Base-by-base conservation (phyloP, 2,329 filamentous ascomycete species). In the Coleophoma crateriformis region DNA sequence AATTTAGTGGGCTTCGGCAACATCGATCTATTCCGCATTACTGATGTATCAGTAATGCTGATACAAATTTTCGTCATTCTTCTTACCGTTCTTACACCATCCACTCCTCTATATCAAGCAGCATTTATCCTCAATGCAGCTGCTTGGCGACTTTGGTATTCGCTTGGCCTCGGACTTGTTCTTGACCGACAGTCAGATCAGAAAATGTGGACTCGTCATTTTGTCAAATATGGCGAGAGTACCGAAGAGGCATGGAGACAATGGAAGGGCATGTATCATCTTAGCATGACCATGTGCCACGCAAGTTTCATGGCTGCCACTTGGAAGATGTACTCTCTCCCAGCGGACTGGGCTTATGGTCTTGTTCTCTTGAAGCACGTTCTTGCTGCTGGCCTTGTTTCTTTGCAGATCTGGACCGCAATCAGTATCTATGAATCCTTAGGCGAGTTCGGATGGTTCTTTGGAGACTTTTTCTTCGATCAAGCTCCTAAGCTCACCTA, bases 391-490 rank as follows among this genome's bases (percentile, higher is more conserved):
- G 82, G 87, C 47, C 74, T 97, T 55, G 83, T 97, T 51, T 84
- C 87, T 11, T 77, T 99, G 46, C 94, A 99, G 63, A 70, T 95
- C 15, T 99, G 94, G 94, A 96, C 91, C 1, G 86, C 90, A 2
- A 76, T 88, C 56, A 96, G 90, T 67, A 91, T 97, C 58, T 95
- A 97, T 67, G 90, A 96, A 46, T 95, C 90, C 2, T 81, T 99
- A 0, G 94, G 94, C 50, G 94, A 99, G 64, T 99, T 97, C 62
- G 94, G 94, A 60, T 99, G 92, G 92, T 97, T 97, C 75, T 97
- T 91, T 64, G 94, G 94, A 15, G 94, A 99, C 66, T 99, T 97
- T 74, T 97, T 99, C 76, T 96, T 94, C 65, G 90, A 96, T 54
- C 86, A 89, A 42, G 82, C 85, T 11, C 85, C 86, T 12, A 95